Conservation (phyloP, 768 basidiomycete genomes). For the Naganishia friedmannii region DNA sequence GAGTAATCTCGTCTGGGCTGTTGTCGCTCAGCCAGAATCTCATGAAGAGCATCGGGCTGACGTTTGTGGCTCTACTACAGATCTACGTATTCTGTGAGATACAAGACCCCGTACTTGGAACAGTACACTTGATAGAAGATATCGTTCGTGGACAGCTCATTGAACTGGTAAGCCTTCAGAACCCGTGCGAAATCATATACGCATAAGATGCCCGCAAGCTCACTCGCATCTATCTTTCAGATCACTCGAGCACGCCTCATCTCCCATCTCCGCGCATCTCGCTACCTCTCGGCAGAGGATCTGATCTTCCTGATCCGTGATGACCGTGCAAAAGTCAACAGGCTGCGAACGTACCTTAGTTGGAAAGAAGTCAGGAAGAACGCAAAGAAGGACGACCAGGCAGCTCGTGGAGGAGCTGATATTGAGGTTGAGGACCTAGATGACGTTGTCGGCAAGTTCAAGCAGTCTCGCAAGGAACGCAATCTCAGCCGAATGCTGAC, state of each 20-base stretch:
- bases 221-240: slow-evolving; percentile 47
- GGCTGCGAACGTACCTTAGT: slow-evolving; percentile 84
- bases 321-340: slow-evolving; percentile 88
- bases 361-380: slow-evolving; percentile 98
- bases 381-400: slow-evolving; percentile 84
- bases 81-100: slow-evolving; percentile 90
- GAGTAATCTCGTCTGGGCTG: slow-evolving; percentile 27
- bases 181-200: neutral
- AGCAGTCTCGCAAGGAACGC: neutral
- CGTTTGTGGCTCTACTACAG: slow-evolving; percentile 1
- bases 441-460: slow-evolving; percentile 50
- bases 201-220: neutral
- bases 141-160: slow-evolving; percentile 86
- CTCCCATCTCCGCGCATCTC: slow-evolving; percentile 75
- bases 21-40: too few species aligned
- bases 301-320: slow-evolving; percentile 94
- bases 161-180: slow-evolving; percentile 64
- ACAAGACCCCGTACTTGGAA: slow-evolving; percentile 79
- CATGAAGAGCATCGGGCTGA: too few species aligned
- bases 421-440: slow-evolving; percentile 72
- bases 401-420: slow-evolving; percentile 70
- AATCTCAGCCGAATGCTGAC: neutral
- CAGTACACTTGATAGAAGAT: slow-evolving; percentile 91
- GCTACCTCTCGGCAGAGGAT: slow-evolving; percentile 86
- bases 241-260: slow-evolving; percentile 84